These are phyloP conservation scores for Boletus barrowsii DNA, from an alignment of 768 basidiomycete genomes.

Conservation along the genomic window DNA sequence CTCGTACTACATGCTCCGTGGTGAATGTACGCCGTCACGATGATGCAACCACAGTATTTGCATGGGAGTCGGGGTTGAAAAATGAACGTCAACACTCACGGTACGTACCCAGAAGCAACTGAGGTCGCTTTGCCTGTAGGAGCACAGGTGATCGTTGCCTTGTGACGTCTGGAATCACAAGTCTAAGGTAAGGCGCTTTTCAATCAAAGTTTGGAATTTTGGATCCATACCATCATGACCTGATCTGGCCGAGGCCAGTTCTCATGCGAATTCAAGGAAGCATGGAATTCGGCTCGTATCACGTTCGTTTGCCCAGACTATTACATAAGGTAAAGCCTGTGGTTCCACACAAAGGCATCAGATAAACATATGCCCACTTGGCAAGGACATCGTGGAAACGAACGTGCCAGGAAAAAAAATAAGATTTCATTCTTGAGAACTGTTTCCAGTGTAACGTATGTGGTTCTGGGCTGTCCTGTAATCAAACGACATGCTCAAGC, in stretches of 20 bases:
- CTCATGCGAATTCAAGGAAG: slow-evolving; percentile 16
- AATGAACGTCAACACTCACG: neutral
- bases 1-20: neutral
- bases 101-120: neutral
- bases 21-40: neutral
- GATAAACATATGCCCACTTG: slow-evolving; percentile 10
- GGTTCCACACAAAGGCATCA: slow-evolving; percentile 6
- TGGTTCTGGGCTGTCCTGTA: neutral
- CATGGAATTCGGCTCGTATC: neutral
- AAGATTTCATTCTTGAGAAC: slow-evolving; percentile 10
- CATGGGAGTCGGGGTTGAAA: neutral
- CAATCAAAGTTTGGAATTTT: slow-evolving; percentile 10
- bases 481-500: slow-evolving; percentile 2
- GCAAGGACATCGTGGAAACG: slow-evolving; percentile 11
- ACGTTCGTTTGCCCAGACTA: neutral
- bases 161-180: slow-evolving; percentile 13
- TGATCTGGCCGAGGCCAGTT: slow-evolving; percentile 13
- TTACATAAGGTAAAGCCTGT: slow-evolving; percentile 5
- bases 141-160: slow-evolving; percentile 12
- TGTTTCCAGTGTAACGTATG: slow-evolving; percentile 4
- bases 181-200: neutral
- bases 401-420: neutral
- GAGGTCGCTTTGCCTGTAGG: slow-evolving; percentile 2
- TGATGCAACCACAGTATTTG: neutral
- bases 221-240: neutral